Percentiles rank a stretch among this genome's conserved stretches.
Evolutionary conservation across 2,329 filamentous ascomycete species (phyloP).

Genomic region (Volutella citrinella): DNA sequence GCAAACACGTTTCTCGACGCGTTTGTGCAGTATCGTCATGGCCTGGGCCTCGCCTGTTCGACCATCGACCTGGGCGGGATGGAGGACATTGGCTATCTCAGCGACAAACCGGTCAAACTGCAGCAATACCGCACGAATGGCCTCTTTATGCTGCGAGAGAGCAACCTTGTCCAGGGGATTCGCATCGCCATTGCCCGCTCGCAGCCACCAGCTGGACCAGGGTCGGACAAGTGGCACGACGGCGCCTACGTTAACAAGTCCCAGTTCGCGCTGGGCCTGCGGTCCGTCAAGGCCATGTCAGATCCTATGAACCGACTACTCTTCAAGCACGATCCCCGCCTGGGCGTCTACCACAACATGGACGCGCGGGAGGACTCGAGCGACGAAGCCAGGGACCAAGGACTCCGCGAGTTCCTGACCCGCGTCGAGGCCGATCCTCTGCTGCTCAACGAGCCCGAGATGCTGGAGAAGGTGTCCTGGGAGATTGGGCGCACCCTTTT

Average conservation of each 20-base stretch:
- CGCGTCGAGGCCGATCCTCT: background rate
- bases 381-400: background rate
- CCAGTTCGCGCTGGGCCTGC: background rate
- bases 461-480: background rate
- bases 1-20: slow-evolving; percentile 40
- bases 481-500: slow-evolving; percentile 4
- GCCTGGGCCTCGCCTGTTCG: slow-evolving; percentile 32
- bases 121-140: slow-evolving; percentile 7
- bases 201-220: background rate
- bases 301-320: background rate
- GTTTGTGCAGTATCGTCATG: slow-evolving; percentile 34
- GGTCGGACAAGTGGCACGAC: background rate
- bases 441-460: background rate
- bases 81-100: slow-evolving; percentile 36
- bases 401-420: background rate
- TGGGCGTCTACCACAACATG: background rate
- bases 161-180: slow-evolving; percentile 11
- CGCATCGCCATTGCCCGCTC: background rate
- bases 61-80: slow-evolving; percentile 36
- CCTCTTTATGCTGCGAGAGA: slow-evolving; percentile 8
- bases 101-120: slow-evolving; percentile 12
- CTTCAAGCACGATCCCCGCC: background rate
- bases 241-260: background rate
- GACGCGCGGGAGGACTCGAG: background rate
- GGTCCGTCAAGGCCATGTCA: background rate